Percentiles rank a stretch among this genome's conserved stretches.
Conservation (phyloP, 169 alveolate species). For the Eimeria necatrix region DNA sequence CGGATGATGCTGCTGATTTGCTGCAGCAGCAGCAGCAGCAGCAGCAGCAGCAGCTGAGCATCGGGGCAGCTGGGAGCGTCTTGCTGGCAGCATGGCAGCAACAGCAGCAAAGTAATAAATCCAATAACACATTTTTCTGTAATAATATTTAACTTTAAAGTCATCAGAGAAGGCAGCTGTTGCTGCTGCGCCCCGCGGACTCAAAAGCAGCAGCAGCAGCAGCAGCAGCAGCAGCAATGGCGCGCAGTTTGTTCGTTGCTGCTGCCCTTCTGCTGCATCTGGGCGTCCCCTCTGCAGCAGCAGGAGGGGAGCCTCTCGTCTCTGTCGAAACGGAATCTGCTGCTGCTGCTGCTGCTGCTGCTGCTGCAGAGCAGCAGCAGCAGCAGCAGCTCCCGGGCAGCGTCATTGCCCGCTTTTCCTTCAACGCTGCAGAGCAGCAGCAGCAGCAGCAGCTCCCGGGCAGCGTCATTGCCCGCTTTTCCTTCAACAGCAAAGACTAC, state of each 20-base stretch:
- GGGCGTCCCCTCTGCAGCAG: neutral
- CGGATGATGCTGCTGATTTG: neutral
- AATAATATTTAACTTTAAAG: neutral
- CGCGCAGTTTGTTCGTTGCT: neutral
- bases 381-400: slow-evolving; percentile 15
- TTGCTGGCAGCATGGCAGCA: slow-evolving; percentile 15
- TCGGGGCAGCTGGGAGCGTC: neutral
- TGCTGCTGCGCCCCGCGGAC: neutral
- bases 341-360: slow-evolving; percentile 16
- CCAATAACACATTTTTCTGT: neutral
- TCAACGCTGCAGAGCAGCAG: neutral
- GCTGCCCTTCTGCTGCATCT: neutral
- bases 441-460: slow-evolving; percentile 3
- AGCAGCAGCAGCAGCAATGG: slow-evolving; percentile 10
- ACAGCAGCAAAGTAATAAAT: neutral
- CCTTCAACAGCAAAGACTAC: neutral
- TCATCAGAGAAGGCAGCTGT: neutral
- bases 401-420: slow-evolving; percentile 5
- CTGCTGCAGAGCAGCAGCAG: neutral
- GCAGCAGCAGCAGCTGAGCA: slow-evolving; percentile 2
- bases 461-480: slow-evolving; percentile 18
- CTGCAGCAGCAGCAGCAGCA: slow-evolving; percentile 31
- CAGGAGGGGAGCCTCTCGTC: neutral
- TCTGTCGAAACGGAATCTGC: neutral
- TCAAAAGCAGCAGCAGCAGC: too few species aligned